These are phyloP conservation scores for Aspergillus sp. DNA, from an alignment of 2,329 filamentous ascomycete genomes.

Conservation along the genomic window DNA sequence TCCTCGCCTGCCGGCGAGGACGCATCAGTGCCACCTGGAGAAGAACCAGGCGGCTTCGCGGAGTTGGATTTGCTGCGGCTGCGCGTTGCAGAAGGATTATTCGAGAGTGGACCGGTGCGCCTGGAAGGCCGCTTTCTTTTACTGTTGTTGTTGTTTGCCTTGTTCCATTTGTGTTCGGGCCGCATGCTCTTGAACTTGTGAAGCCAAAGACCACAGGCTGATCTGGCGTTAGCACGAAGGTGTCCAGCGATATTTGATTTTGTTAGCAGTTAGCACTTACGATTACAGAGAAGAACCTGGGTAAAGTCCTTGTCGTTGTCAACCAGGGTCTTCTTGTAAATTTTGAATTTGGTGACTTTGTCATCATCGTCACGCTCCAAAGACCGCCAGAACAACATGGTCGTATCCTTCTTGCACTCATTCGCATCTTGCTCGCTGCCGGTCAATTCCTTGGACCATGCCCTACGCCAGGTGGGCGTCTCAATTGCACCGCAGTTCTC, in stretches of 20 bases:
- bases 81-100: constrained; percentile 24
- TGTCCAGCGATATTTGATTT: background rate
- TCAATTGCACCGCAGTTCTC: constrained; percentile 91
- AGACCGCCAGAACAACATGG: constrained; percentile 65
- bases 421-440: constrained; percentile 64
- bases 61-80: constrained; percentile 24
- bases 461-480: constrained; percentile 91
- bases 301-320: constrained; percentile 63
- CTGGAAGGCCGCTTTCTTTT: constrained; percentile 31
- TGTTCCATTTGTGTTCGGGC: constrained; percentile 73
- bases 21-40: constrained; percentile 29
- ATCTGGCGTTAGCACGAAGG: constrained; percentile 5
- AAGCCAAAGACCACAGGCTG: constrained; percentile 88
- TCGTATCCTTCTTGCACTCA: constrained; percentile 58
- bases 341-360: constrained; percentile 58
- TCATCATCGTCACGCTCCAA: constrained; percentile 56
- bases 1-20: constrained; percentile 32
- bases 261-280: constrained; percentile 41
- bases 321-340: constrained; percentile 64
- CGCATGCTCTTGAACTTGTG: constrained; percentile 79
- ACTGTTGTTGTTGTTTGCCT: constrained; percentile 33
- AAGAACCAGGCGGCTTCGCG: constrained; percentile 28
- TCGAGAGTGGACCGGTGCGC: constrained; percentile 26
- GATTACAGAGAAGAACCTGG: constrained; percentile 78
- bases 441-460: constrained; percentile 68